Evolutionary conservation across 202 grass and related monocot genomes (phyloP), one percentile per base, ranked within the genome.

Genomic region (Hordeum pubiflorum): DNA sequence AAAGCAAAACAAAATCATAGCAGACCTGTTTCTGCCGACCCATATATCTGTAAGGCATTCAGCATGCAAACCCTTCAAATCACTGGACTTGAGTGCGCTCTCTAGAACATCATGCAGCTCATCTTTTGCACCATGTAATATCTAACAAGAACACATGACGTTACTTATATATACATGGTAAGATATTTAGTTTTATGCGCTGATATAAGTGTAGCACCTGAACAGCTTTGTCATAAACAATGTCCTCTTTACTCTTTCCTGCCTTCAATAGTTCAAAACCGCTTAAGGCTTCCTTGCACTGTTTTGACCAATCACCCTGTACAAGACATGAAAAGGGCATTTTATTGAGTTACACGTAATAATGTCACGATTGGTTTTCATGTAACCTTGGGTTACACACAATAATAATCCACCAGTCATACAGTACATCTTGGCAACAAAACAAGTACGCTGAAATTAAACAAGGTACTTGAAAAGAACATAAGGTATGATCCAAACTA

Each of bases 41-140:
- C 95, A 98, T 77, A 88, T 89, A 88, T 98, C 95, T 57, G 95
- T 94, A 86, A 98, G 95, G 85, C 95, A 98, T 83, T 94, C 90
- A 82, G 90, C 79, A 79, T 94, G 86, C 18, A 98, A 84, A 76
- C 95, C 92, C 68, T 89, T 92, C 46, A 94, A 85, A 87, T 92
- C 86, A 60, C 78, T 84, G 75, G 86, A 91, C 84, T 84, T 89
- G 29, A 98, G 80, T 70, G 91, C 82, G 18, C 63, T 91, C 43
- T 83, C 82, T 41, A 93, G 74, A 76, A 83, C 82, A 83, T 84
- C 59, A 89, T 88, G 93, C 81, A 94, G 54, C 69, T 89, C 88
- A 89, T 93, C 92, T 77, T 93, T 91, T 93, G 72, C 80, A 31
- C 77, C 88, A 72, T 98, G 95, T 31, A 98, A 74, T 87, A 98